phyloP scores from a whole-genome alignment of 352 stramenopile genomes.

The Globisporangium solare region DNA sequence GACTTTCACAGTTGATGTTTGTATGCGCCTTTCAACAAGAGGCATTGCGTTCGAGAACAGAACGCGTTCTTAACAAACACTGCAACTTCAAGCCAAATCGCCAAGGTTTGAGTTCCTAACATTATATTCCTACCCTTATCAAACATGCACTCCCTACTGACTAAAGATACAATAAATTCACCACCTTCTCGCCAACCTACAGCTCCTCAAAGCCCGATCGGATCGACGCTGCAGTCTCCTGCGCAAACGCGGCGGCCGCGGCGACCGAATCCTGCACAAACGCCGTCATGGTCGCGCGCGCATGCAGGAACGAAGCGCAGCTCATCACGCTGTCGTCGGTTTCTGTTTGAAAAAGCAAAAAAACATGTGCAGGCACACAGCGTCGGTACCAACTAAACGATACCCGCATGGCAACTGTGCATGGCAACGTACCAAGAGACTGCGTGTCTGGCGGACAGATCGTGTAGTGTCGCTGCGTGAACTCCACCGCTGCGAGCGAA shows the following conservation, averaged over 20 bases:
- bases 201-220: constrained; percentile 13
- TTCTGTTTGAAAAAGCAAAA: constrained; percentile 10
- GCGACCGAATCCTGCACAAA: constrained; percentile 20
- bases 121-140: background rate
- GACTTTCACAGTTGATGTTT: too few relatives aligned
- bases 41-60: too few relatives aligned
- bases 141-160: background rate
- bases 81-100: too few relatives aligned
- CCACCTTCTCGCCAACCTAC: constrained; percentile 2
- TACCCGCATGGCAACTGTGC: background rate
- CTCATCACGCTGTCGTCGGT: constrained; percentile 17
- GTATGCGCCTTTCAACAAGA: too few relatives aligned
- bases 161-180: constrained; percentile 20
- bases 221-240: constrained; percentile 13
- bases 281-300: constrained; percentile 29
- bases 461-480: constrained; percentile 42
- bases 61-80: too few relatives aligned
- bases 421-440: constrained; percentile 25
- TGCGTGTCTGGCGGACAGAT: constrained; percentile 38
- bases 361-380: background rate
- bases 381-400: background rate
- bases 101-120: too few relatives aligned
- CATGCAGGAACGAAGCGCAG: constrained; percentile 38
- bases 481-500: constrained; percentile 46
- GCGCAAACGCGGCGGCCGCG: constrained; percentile 15